Base-by-base conservation (phyloP, 495 filamentous ascomycete species). In the Choiromyces venosus region DNA sequence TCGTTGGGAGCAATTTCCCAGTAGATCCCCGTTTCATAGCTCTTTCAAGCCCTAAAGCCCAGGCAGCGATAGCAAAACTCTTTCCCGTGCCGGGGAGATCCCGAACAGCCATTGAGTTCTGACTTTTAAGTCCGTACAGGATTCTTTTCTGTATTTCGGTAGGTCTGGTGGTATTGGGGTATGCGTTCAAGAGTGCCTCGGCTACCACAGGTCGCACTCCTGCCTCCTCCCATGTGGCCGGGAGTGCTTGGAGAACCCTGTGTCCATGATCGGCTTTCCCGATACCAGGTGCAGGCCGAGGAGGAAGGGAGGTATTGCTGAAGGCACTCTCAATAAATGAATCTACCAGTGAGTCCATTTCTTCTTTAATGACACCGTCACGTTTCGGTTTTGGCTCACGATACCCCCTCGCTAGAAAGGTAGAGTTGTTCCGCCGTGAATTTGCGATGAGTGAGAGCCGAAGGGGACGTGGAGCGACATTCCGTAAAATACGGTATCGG, bases 11-110 rank as follows among this genome's bases (percentile, higher is more conserved):
- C 12, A 67, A 25, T 40, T 44, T 65, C 25, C 37, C 44, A 9
- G 7, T 39, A 6, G 40, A 18, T 19, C n/a, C 25, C 2, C 40
- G 8, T 33, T 61, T 61, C 38, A 74, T 69, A 12, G 79, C 40
- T 10, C 79, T 69, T 37, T 76, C 71, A 5, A 81, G 61, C 4
- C 76, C 74, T 37, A 81, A 40, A 19, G 81, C 56, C 79, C 79
- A 81, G 14, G 70, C 68, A 4, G 76, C 73, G n/a, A 81, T 79
- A 16, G 79, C 76, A 33, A 81, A 81, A 1, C 73, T 79, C 70
- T 81, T 81, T 35, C 79, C 79, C 3, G 73, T 79, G 7, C 73
- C 79, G 2, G 79, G 79, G 12, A 74, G 68, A 37, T 73, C 68
- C 18, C 72, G 69, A 2, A 64, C 73, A 25, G 71, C 69, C n/a